phyloP scores from a whole-genome alignment of 1,284 basidiomycete genomes.

The Grifola frondosa region DNA sequence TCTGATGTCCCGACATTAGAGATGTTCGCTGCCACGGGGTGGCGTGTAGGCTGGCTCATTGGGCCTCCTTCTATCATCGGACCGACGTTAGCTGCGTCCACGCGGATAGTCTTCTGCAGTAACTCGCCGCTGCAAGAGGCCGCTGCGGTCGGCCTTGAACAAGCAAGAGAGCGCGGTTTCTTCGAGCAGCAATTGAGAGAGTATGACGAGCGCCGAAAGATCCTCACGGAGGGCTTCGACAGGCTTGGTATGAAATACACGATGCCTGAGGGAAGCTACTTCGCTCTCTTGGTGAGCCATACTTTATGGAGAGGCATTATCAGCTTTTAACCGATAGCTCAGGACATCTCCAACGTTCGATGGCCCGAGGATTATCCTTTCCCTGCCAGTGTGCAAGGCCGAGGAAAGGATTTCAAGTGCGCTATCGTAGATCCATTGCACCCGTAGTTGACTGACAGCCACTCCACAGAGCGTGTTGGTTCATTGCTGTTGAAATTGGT shows the following conservation, averaged over 20 bases:
- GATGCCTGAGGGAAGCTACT: slow-evolving; percentile 87
- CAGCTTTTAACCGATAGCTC: no score
- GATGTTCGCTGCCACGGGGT: slow-evolving; percentile 97
- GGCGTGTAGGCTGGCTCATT: slow-evolving; percentile 97
- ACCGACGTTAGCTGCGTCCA: slow-evolving; percentile 87
- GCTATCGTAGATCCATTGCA: slow-evolving; percentile 29
- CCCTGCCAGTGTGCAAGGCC: slow-evolving; percentile 72
- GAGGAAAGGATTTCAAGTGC: slow-evolving; percentile 86
- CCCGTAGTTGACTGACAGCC: slow-evolving; percentile 5
- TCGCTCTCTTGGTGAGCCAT: slow-evolving; percentile 75
- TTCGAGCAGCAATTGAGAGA: slow-evolving; percentile 78
- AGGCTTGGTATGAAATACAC: slow-evolving; percentile 85
- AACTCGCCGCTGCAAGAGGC: slow-evolving; percentile 94
- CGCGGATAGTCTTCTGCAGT: slow-evolving; percentile 93
- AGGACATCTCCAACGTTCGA: slow-evolving; percentile 82
- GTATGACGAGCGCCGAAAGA: slow-evolving; percentile 79
- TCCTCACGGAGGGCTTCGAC: slow-evolving; percentile 81
- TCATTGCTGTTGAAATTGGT: slow-evolving; percentile 83
- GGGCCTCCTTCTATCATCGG: slow-evolving; percentile 82
- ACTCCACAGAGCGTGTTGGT: slow-evolving; percentile 76
- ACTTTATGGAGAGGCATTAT: no score
- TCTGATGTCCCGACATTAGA: slow-evolving; percentile 44
- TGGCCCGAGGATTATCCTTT: slow-evolving; percentile 86
- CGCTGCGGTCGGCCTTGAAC: slow-evolving; percentile 82
- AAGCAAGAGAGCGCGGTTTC: slow-evolving; percentile 72